phyloP scores from a whole-genome alignment of 148 eudicot species.

The Rhododendron griersonianum region DNA sequence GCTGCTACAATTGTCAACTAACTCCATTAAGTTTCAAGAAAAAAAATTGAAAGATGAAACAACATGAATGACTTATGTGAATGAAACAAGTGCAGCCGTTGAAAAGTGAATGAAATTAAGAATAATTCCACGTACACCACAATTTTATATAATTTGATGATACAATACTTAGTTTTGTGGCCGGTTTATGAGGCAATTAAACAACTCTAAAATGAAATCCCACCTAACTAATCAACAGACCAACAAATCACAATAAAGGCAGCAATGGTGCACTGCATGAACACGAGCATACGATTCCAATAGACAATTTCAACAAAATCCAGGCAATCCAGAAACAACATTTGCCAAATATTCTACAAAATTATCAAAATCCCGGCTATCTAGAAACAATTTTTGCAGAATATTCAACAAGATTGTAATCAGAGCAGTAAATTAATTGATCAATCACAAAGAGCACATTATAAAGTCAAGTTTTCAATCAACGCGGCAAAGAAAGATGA shows the following conservation, averaged over 20 bases:
- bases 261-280: not conserved
- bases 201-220: not conserved
- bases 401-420: not conserved
- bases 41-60: not conserved
- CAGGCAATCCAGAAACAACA: not conserved
- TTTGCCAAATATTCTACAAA: not conserved
- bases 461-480: not conserved
- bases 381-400: not conserved
- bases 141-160: not conserved
- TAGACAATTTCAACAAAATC: not conserved
- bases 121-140: not conserved
- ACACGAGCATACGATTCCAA: not conserved
- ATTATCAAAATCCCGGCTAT: not conserved
- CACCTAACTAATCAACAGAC: not conserved
- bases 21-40: not conserved
- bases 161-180: not conserved
- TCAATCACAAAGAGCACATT: not conserved
- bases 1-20: slow-evolving; percentile 8
- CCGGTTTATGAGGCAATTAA: not conserved
- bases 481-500: not conserved
- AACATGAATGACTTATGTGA: not conserved
- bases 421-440: not conserved
- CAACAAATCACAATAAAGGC: not conserved
- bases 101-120: not conserved
- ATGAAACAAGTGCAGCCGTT: not conserved